Base-by-base conservation (phyloP, 495 filamentous ascomycete genomes). In the Bombardia bombarda region DNA sequence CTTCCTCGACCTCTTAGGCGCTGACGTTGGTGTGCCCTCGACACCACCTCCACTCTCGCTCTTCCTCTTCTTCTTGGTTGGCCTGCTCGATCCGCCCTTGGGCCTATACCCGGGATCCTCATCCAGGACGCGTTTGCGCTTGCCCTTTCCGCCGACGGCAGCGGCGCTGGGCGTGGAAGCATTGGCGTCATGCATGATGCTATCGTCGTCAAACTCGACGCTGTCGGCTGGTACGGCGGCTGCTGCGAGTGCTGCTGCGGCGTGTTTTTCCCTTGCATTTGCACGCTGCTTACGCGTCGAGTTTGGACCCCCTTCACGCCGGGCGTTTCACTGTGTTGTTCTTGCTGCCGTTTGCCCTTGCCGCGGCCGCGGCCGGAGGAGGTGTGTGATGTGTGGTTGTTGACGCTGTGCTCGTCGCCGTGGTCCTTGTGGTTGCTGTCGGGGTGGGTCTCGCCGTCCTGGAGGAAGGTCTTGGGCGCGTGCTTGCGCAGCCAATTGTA, bases 401-500 rank as follows among this genome's bases (percentile, higher is more conserved):
- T n/a, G n/a, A n/a, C n/a, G n/a, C n/a, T 7, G 38, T 68, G 53
- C 25, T 68, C 53, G 31, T 62, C 57, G 45, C 68, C 59, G 38
- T 56, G 64, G 21, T 78, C 77, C 51, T 82, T 82, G 43, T 82
- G 81, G 7, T 78, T 77, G 14, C 66, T 56, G 25, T 38, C 47
- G 24, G 65, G 63, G 21, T 62, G 60, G 31, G 56, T 54, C 57
- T 90, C 87, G 40, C 81, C 82, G 51, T 90, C 86, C 57, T 90
- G 84, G 0, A 93, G 65, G 65, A 90, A 92, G 17, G 83, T 82
- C 44, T 88, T 78, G 0, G 88, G 88, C 43, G 87, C 84, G 55
- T 93, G 78, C 44, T 80, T 78, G 25, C 86, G 77, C 18, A 96
- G 68, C 90, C 90, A 96, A 60, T 90, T 92, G 67, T 89, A 87